Base-by-base conservation (phyloP, 306 rosid species). In the Cucumis melo region DNA sequence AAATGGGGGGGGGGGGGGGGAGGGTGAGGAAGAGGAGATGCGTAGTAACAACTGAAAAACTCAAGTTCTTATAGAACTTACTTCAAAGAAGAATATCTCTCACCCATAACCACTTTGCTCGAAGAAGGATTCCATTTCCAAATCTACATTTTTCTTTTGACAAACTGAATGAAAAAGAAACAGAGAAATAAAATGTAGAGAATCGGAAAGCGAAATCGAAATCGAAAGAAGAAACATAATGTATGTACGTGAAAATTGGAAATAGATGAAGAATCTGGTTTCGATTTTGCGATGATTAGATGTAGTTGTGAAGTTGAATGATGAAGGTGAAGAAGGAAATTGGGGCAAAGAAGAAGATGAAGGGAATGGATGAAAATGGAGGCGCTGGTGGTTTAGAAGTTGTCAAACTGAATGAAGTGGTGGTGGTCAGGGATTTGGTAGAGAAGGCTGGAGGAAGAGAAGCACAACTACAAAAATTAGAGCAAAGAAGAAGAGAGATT, bases 351-450 rank as follows among this genome's bases (percentile, higher is more conserved):
- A 88, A 93, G 80, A 93, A n/a, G n/a, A n/a, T n/a, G 89, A 6
- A 93, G 91, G 12, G 97, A 83, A 29, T 93, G 98, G 56, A 93
- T 74, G 48, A 93, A 77, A 3, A 93, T 89, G 81, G 96, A 81
- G 5, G 93, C 96, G 21, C 84, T 93, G 63, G 96, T 88, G 0
- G 98, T 93, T 24, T 89, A 88, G 60, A 93, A 93, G 80, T 84
- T 86, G 3, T 89, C 97, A 78, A 93, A 93, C 79, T 93, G 97
- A 5, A 93, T 79, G n/a, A 85, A 89, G 4, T 91, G 76, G 10
- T 89, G 81, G 21, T 86, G 82, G 2, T 91, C 95, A 0, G 97
- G 97, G 9, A 91, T 74, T 78, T 89, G 97, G 71, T 91, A 93
- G 2, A 93, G 81, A 32, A 93, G 83, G 0, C 95, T 95, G 0